phyloP scores from a whole-genome alignment of 352 stramenopile species.

The Phytophthora cryptogea region DNA sequence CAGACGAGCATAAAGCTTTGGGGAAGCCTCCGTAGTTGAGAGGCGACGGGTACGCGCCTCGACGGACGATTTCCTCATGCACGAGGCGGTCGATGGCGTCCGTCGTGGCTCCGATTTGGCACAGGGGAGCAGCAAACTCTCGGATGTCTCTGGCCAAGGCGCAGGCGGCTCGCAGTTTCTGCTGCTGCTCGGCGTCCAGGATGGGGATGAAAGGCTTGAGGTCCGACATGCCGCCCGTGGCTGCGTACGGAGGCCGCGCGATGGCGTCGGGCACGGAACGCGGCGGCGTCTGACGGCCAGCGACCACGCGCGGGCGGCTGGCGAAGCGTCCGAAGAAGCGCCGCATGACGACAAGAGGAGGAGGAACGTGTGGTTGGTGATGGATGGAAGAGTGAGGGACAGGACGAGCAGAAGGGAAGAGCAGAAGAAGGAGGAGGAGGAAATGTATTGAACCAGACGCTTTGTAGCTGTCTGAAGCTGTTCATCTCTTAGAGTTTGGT shows the following conservation, averaged over 20 bases:
- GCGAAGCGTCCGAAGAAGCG: slow-evolving; percentile 41
- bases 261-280: slow-evolving; percentile 61
- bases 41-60: slow-evolving; percentile 89
- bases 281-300: slow-evolving; percentile 52
- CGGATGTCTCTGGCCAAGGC: slow-evolving; percentile 80
- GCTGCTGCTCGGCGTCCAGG: slow-evolving; percentile 66
- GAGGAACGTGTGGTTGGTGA: background rate
- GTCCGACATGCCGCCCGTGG: slow-evolving; percentile 63
- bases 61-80: slow-evolving; percentile 90
- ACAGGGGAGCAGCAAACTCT: slow-evolving; percentile 71
- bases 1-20: slow-evolving; percentile 95
- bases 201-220: slow-evolving; percentile 82
- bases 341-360: slow-evolving; percentile 17
- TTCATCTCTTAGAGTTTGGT: slow-evolving; percentile 5
- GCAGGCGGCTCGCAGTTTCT: slow-evolving; percentile 69
- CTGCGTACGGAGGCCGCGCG: slow-evolving; percentile 63
- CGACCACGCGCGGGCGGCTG: slow-evolving; percentile 45
- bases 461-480: background rate
- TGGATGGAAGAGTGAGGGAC: slow-evolving; percentile 6
- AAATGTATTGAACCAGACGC: background rate
- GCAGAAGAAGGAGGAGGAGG: slow-evolving; percentile 5
- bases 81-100: slow-evolving; percentile 94
- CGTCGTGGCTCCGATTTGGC: slow-evolving; percentile 87
- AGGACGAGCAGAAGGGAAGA: slow-evolving; percentile 6
- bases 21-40: slow-evolving; percentile 95